Evolutionary conservation across 202 grass and related monocot species (phyloP).

Genomic region (Digitaria exilis): DNA sequence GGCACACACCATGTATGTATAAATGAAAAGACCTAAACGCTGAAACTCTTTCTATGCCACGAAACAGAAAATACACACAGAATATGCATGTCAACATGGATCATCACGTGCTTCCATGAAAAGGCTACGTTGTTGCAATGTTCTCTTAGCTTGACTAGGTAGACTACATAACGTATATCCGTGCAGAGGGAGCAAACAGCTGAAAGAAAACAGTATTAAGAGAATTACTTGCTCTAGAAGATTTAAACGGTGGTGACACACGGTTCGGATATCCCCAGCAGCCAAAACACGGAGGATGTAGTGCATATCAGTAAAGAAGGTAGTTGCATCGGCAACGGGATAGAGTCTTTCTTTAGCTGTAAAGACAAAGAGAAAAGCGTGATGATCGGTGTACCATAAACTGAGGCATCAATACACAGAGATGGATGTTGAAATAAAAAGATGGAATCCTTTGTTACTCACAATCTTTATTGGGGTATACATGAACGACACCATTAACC

Average conservation of each 20-base stretch:
- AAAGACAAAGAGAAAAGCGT: slow-evolving; percentile 35
- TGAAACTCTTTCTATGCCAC: background rate
- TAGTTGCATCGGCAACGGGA: slow-evolving; percentile 86
- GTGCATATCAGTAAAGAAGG: slow-evolving; percentile 98
- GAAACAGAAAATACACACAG: background rate
- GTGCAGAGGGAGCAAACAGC: slow-evolving; percentile 1
- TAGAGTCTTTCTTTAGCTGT: slow-evolving; percentile 81
- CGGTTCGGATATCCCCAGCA: slow-evolving; percentile 87
- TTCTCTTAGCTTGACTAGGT: background rate
- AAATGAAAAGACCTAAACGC: background rate
- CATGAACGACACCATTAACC: slow-evolving; percentile 96
- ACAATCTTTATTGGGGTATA: slow-evolving; percentile 79
- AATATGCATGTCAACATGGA: background rate
- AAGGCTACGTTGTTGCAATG: background rate
- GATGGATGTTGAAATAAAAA: slow-evolving; percentile 18
- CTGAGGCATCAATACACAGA: background rate
- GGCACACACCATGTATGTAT: background rate
- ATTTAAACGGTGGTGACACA: slow-evolving; percentile 85
- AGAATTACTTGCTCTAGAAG: slow-evolving; percentile 87
- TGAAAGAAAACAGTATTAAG: slow-evolving; percentile 22
- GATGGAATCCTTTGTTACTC: slow-evolving; percentile 40
- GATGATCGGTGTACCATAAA: slow-evolving; percentile 24
- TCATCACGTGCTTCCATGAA: background rate
- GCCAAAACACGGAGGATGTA: slow-evolving; percentile 87
- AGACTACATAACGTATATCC: background rate